phyloP scores from a whole-genome alignment of 208 protist genomes.

The Trypanosoma theileri region DNA sequence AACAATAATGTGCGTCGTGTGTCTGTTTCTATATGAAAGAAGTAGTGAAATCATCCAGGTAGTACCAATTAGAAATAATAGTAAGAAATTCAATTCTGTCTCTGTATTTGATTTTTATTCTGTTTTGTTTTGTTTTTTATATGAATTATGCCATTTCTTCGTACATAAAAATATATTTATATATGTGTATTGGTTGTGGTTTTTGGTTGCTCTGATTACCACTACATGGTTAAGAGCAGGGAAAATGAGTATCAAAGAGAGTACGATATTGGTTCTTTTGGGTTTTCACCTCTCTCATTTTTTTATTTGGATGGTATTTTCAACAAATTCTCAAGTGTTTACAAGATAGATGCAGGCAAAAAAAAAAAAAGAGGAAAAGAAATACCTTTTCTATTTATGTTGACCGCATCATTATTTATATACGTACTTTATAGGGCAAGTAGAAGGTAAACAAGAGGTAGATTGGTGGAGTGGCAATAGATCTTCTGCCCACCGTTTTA shows the following conservation, averaged over 20 bases:
- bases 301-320: background rate
- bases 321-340: too few relatives aligned
- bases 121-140: constrained; percentile 16
- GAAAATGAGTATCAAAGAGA: too few relatives aligned
- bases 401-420: too few relatives aligned
- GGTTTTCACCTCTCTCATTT: constrained; percentile 3
- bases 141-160: background rate
- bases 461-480: background rate
- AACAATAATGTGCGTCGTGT: background rate
- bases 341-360: background rate
- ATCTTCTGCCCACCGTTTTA: constrained; percentile 9
- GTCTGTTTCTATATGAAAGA: background rate
- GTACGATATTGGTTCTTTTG: too few relatives aligned
- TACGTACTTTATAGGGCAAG: too few relatives aligned
- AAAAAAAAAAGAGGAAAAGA: too few relatives aligned
- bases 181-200: background rate
- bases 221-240: too few relatives aligned
- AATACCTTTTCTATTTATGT: too few relatives aligned
- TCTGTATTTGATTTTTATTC: constrained; percentile 6
- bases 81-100: background rate
- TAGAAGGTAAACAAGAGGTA: background rate
- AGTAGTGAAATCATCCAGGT: background rate
- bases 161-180: background rate
- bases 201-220: too few relatives aligned
- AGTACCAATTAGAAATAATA: background rate